Evolutionary conservation across 352 stramenopile species (phyloP), one percentile per base, ranked within the genome.

Genomic region (Pythium guiyangense): DNA sequence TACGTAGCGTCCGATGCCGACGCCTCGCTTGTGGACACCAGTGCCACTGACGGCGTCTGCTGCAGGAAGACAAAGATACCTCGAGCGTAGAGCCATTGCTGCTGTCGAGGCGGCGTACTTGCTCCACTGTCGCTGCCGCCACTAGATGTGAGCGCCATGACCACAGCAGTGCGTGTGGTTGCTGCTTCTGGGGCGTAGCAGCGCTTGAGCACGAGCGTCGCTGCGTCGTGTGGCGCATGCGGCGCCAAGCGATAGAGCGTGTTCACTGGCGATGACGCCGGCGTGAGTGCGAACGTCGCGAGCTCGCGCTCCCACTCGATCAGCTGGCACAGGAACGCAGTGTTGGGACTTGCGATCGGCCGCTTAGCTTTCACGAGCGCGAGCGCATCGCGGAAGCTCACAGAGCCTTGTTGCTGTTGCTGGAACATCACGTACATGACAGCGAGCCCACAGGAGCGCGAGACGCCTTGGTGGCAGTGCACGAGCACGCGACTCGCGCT

Each of bases 381-480:
- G 18, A 62, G 54, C 27, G 74, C 74, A 6, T 77, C 66, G 8
- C 55, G 47, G 14, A 61, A 61, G 25, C 26, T 49, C 1, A 26
- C 2, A 5, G 18, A 4, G 31, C 64, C 69, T 17, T 73, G 74
- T 17, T 55, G 54, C 18, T 79, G 29, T 35, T 47, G 59, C 47
- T 70, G 55, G 8, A 44, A 44, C 77, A 90, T 92, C 8, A 86
- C 50, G 57, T 84, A 86, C 17, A 79, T 77, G 52, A 88, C 74
- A 10, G 71, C 81, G 44, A 88, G 64, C 0, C 79, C 75, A 50
- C 81, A 92, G 0, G 79, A 90, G 26, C 81, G 69, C 15, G 81
- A 92, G 25, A 92, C 62, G 45, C 81, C 81, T 59, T 89, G 77
- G 39, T 92, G 77, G 29, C 81, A 92, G 40, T 92, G 77, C 9